Conservation (phyloP, 176 grass and related monocot species). For the Aegilops longissima region DNA sequence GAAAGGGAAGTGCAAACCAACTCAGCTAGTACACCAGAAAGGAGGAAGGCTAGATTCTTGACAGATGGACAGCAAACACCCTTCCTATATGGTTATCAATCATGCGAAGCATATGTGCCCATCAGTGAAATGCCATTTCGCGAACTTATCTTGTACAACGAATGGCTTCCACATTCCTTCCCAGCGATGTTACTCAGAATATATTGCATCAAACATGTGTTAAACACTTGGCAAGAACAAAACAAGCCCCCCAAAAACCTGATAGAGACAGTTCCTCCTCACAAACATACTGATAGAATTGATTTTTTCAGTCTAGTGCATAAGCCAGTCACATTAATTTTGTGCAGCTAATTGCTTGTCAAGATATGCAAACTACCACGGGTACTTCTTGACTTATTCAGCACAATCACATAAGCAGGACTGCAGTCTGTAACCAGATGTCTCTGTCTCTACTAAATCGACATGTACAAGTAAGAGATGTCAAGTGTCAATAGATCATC, state of each 20-base stretch:
- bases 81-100: slow-evolving; percentile 5
- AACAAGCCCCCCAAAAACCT: not conserved
- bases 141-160: not conserved
- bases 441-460: not conserved
- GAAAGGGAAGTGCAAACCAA: slow-evolving; percentile 27
- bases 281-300: not conserved
- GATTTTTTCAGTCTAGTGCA: not conserved
- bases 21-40: not conserved
- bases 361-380: not conserved
- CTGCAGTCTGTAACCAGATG: not conserved
- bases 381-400: not conserved
- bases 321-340: not conserved
- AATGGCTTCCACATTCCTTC: not conserved
- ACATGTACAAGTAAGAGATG: not conserved
- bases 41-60: not conserved
- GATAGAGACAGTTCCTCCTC: not conserved
- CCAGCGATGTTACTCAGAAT: not conserved
- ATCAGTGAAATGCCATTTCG: not conserved
- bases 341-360: not conserved
- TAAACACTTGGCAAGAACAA: not conserved
- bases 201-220: not conserved
- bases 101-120: slow-evolving; percentile 14
- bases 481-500: not conserved
- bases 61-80: slow-evolving; percentile 6
- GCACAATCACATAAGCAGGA: not conserved